Percentiles rank a stretch among this genome's conserved stretches.
These are phyloP conservation scores for Schrenkiella parvula DNA, from an alignment of 345 rosid genomes.

Conservation along the genomic window DNA sequence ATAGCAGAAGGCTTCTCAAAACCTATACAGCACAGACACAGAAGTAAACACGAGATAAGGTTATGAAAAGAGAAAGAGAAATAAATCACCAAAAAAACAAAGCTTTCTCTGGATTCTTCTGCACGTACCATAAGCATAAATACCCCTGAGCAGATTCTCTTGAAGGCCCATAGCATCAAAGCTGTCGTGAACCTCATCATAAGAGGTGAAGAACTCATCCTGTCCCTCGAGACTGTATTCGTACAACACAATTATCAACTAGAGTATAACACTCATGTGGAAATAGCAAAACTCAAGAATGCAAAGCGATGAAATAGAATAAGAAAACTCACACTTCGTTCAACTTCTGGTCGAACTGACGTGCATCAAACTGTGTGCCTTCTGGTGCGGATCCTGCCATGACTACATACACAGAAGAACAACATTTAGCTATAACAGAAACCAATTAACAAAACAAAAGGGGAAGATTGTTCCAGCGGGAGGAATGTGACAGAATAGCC, in stretches of 20 bases:
- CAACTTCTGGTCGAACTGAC: slow-evolving; percentile 63
- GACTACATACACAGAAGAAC: slow-evolving; percentile 33
- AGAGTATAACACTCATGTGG: neutral
- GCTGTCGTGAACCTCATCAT: slow-evolving; percentile 66
- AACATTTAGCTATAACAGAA: neutral
- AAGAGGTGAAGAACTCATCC: slow-evolving; percentile 66
- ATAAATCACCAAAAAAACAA: neutral
- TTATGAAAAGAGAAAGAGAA: neutral
- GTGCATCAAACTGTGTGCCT: slow-evolving; percentile 66
- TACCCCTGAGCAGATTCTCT: slow-evolving; percentile 85
- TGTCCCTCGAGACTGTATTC: slow-evolving; percentile 50
- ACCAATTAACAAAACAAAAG: neutral
- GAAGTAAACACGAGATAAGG: neutral
- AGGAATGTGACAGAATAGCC: slow-evolving; percentile 29
- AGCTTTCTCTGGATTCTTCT: neutral
- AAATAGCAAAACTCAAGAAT: neutral
- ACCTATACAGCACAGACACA: slow-evolving; percentile 25
- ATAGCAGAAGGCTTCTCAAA: slow-evolving; percentile 90
- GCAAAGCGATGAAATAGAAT: neutral
- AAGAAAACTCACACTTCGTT: slow-evolving; percentile 50
- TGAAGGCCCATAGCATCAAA: slow-evolving; percentile 77
- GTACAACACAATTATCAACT: neutral
- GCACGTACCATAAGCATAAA: slow-evolving; percentile 65
- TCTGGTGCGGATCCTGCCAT: slow-evolving; percentile 66
- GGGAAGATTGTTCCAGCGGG: neutral